Conservation (phyloP, 192 early-diverging fungal genomes). For the Podila minutissima region DNA sequence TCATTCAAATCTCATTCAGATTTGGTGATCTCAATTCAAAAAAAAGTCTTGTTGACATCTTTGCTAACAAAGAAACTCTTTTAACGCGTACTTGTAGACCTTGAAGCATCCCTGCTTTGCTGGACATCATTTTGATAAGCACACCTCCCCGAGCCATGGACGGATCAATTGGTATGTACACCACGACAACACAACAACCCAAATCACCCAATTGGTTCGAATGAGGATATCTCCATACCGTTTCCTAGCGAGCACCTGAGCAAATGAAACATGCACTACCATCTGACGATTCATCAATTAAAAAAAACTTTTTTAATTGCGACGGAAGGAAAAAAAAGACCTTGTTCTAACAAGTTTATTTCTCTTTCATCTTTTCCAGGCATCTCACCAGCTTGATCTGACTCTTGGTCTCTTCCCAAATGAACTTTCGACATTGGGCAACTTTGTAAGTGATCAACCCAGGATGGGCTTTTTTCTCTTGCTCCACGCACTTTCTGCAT, state of each 20-base stretch:
- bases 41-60: neutral
- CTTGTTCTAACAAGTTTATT: neutral
- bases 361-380: too few relatives aligned
- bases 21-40: neutral
- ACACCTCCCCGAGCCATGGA: too few relatives aligned
- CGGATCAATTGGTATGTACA: conserved; percentile 2
- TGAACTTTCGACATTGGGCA: neutral
- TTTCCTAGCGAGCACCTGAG: conserved; percentile 56
- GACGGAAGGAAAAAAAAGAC: neutral
- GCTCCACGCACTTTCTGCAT: neutral
- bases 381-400: too few relatives aligned
- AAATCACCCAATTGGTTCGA: conserved; percentile 22
- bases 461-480: neutral
- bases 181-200: neutral
- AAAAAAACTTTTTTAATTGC: neutral
- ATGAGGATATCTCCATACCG: conserved; percentile 55
- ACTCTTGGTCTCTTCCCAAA: too few relatives aligned
- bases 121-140: too few relatives aligned
- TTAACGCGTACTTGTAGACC: neutral
- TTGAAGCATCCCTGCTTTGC: too few relatives aligned
- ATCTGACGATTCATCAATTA: conserved; percentile 52
- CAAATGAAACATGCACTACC: conserved; percentile 57
- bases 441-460: neutral
- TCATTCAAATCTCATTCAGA: conserved; percentile 6
- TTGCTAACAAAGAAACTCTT: neutral